These are phyloP conservation scores for Yamadazyma friedrichii DNA, from an alignment of 1,139 yeast species.

Conservation along the genomic window DNA sequence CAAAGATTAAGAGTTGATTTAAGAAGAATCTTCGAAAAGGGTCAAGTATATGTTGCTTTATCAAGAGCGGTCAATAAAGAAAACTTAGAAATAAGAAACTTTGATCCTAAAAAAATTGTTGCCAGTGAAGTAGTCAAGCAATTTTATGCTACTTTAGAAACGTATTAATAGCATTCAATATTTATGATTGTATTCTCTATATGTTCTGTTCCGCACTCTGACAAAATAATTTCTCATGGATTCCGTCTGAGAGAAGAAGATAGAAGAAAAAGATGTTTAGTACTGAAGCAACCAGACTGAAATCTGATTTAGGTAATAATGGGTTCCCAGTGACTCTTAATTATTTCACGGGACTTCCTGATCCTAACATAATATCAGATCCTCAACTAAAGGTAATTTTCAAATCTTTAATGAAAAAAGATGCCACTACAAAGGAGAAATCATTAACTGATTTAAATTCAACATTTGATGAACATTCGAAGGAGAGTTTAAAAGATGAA, in stretches of 20 bases:
- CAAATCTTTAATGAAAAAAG: constrained; percentile 75
- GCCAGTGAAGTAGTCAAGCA: constrained; percentile 65
- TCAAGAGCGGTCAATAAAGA: constrained; percentile 83
- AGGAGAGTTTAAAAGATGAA: constrained; percentile 37
- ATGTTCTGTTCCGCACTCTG: no score
- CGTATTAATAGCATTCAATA: not conserved
- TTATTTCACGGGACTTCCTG: constrained; percentile 79
- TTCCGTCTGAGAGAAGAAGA: not conserved
- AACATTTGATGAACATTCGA: constrained; percentile 20
- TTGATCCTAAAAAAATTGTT: constrained; percentile 58
- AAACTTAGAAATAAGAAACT: constrained; percentile 70
- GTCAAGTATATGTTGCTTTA: constrained; percentile 88
- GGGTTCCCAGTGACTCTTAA: constrained; percentile 73
- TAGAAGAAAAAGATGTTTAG: constrained; percentile 5
- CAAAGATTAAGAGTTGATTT: constrained; percentile 76
- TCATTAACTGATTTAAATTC: constrained; percentile 58
- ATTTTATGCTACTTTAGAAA: constrained; percentile 45
- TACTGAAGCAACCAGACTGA: constrained; percentile 7
- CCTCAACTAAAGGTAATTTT: constrained; percentile 65
- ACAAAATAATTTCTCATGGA: no score
- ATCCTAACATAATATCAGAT: constrained; percentile 54
- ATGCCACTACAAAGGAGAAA: constrained; percentile 79
- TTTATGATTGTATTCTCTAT: no score
- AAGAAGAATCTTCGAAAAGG: constrained; percentile 70
- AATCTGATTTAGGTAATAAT: constrained; percentile 30